Percentiles rank a stretch among this genome's conserved stretches.
Conservation (phyloP, 1,284 basidiomycete genomes). For the Trametes pubescens region DNA sequence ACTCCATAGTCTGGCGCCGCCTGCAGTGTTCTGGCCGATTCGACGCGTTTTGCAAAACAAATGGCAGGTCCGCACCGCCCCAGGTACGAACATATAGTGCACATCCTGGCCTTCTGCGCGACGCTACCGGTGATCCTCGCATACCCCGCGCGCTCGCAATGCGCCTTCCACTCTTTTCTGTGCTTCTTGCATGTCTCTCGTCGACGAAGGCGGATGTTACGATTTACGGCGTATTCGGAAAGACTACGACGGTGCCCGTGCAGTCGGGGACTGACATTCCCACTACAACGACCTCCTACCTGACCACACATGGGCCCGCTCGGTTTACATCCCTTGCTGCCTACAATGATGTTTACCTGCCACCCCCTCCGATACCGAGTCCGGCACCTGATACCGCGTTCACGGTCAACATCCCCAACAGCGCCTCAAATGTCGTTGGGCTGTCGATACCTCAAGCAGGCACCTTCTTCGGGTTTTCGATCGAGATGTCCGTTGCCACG, state of each 20-base stretch:
- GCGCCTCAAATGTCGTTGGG: constrained; percentile 14
- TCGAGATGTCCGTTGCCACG: constrained; percentile 76
- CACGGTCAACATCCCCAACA: constrained; percentile 23
- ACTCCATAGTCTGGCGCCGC: not conserved
- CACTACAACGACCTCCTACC: constrained; percentile 11
- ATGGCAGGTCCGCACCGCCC: not conserved
- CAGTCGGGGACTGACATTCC: not conserved
- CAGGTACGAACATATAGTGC: constrained; percentile 8
- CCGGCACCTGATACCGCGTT: constrained; percentile 34
- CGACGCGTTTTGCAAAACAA: not conserved
- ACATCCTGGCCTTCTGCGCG: not conserved
- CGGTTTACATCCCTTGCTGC: constrained; percentile 15
- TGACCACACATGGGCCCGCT: constrained; percentile 12
- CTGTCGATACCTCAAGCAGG: constrained; percentile 64
- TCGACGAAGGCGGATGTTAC: constrained; percentile 13
- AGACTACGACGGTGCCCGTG: constrained; percentile 1
- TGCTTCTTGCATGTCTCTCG: not conserved
- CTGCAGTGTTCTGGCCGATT: not conserved
- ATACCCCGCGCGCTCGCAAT: not conserved
- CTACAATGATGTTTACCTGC: constrained; percentile 30
- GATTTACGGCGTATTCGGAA: constrained; percentile 19
- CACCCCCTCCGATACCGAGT: constrained; percentile 32
- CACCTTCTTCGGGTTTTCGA: constrained; percentile 73
- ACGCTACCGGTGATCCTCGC: not conserved
- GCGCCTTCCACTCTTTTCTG: constrained; percentile 11